These are phyloP conservation scores for Paraphaeosphaeria minitans DNA, from an alignment of 2,329 filamentous ascomycete species.

Conservation along the genomic window DNA sequence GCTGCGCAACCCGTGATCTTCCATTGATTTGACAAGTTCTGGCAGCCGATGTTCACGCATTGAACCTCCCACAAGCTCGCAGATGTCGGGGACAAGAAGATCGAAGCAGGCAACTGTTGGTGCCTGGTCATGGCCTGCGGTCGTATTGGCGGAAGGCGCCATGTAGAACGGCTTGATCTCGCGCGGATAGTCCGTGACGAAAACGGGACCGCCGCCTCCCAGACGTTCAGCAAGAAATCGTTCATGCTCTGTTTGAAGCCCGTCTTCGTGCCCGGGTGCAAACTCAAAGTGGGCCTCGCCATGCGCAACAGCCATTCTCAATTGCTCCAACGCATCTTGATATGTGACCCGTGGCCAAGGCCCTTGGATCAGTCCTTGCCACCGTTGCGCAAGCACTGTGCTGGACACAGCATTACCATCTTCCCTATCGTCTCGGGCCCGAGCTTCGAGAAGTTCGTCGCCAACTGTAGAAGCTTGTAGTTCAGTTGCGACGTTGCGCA, in stretches of 20 bases:
- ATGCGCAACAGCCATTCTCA: conserved; percentile 63
- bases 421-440: conserved; percentile 46
- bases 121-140: conserved; percentile 16
- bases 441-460: conserved; percentile 60
- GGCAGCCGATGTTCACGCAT: conserved; percentile 82
- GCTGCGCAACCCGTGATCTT: conserved; percentile 64
- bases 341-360: conserved; percentile 88
- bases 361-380: conserved; percentile 71
- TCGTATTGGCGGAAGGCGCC: conserved; percentile 54
- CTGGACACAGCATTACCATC: conserved; percentile 49
- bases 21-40: conserved; percentile 73
- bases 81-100: conserved; percentile 81
- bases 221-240: conserved; percentile 76
- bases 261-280: conserved; percentile 70
- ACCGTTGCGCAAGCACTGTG: conserved; percentile 67
- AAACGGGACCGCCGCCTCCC: conserved; percentile 72
- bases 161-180: conserved; percentile 93
- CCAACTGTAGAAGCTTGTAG: conserved; percentile 58
- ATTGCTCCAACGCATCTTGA: conserved; percentile 71
- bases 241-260: conserved; percentile 91
- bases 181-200: conserved; percentile 92
- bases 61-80: conserved; percentile 86
- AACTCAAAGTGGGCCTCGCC: conserved; percentile 65
- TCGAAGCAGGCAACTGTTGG: conserved; percentile 87
- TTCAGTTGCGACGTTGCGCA: conserved; percentile 62